Evolutionary conservation across 2,329 filamentous ascomycete species (phyloP).

Genomic region (Arthrobotrys musiformis): DNA sequence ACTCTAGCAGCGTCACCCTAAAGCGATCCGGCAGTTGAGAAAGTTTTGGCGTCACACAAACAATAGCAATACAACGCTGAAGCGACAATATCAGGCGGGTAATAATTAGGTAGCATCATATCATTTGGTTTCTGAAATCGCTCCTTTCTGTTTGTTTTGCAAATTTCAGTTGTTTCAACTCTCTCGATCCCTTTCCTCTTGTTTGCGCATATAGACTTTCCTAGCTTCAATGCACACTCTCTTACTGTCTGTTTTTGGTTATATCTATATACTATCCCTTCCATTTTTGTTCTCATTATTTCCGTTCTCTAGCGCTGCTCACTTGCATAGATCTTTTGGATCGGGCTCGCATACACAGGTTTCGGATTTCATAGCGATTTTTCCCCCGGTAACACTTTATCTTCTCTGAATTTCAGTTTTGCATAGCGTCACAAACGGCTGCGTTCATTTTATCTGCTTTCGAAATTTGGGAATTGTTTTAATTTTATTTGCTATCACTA

Average conservation of each 20-base stretch:
- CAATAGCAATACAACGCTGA: too few species aligned
- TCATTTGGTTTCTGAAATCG: slow-evolving; percentile 4
- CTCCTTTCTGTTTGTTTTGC: slow-evolving; percentile 9
- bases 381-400: slow-evolving; percentile 1
- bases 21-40: slow-evolving; percentile 10
- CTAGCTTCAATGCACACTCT: not conserved
- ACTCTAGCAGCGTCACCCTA: slow-evolving; percentile 47
- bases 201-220: not conserved
- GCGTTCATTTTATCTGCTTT: slow-evolving; percentile 20
- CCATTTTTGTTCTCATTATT: slow-evolving; percentile 13
- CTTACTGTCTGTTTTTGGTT: not conserved
- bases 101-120: slow-evolving; percentile 2
- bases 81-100: slow-evolving; percentile 19
- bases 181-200: not conserved
- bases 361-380: slow-evolving; percentile 11
- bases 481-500: too few species aligned
- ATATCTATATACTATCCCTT: not conserved
- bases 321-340: slow-evolving; percentile 25
- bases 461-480: not conserved
- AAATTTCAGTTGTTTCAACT: not conserved
- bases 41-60: slow-evolving; percentile 35
- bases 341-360: slow-evolving; percentile 34
- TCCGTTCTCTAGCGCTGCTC: slow-evolving; percentile 37
- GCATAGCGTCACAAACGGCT: slow-evolving; percentile 44
- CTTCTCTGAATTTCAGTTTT: slow-evolving; percentile 15